These are phyloP conservation scores for Atkinsonella hypoxylon DNA, from an alignment of 2,329 filamentous ascomycete species.

Conservation along the genomic window DNA sequence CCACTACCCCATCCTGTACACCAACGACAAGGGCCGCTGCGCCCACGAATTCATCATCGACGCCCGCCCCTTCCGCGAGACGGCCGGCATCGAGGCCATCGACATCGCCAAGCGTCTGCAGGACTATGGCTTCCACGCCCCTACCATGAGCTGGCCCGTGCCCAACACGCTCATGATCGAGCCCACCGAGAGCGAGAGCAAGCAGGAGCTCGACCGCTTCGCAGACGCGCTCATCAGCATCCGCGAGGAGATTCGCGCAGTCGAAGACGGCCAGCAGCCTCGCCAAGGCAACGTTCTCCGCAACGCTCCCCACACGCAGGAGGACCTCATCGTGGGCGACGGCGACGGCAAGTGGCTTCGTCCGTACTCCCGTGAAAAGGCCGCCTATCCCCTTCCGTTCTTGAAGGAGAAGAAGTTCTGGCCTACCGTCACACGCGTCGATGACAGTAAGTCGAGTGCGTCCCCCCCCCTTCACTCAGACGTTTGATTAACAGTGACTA, in stretches of 20 bases:
- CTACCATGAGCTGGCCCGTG: constrained; percentile 95
- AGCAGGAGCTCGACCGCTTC: constrained; percentile 87
- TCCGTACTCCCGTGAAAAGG: constrained; percentile 68
- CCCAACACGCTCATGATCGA: constrained; percentile 96
- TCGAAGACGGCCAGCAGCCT: constrained; percentile 70
- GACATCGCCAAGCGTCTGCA: constrained; percentile 94
- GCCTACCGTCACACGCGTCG: constrained; percentile 74
- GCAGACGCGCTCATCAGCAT: constrained; percentile 83
- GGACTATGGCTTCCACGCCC: constrained; percentile 94
- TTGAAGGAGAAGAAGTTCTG: constrained; percentile 96
- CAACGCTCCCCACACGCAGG: constrained; percentile 76
- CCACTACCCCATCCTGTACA: constrained; percentile 88
- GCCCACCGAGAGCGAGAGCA: constrained; percentile 86
- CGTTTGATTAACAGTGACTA: constrained; percentile 22
- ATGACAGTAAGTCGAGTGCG: constrained; percentile 66
- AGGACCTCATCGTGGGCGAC: constrained; percentile 57
- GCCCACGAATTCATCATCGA: constrained; percentile 98
- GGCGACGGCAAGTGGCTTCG: constrained; percentile 57
- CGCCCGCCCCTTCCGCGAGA: constrained; percentile 70
- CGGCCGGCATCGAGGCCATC: constrained; percentile 76
- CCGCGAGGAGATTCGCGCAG: constrained; percentile 67
- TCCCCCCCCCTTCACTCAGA: neutral
- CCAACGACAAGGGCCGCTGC: constrained; percentile 75
- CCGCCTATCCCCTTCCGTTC: constrained; percentile 75
- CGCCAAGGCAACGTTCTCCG: constrained; percentile 74